Conservation (phyloP, 1,284 basidiomycete species). For the Trichosporon sp. region DNA sequence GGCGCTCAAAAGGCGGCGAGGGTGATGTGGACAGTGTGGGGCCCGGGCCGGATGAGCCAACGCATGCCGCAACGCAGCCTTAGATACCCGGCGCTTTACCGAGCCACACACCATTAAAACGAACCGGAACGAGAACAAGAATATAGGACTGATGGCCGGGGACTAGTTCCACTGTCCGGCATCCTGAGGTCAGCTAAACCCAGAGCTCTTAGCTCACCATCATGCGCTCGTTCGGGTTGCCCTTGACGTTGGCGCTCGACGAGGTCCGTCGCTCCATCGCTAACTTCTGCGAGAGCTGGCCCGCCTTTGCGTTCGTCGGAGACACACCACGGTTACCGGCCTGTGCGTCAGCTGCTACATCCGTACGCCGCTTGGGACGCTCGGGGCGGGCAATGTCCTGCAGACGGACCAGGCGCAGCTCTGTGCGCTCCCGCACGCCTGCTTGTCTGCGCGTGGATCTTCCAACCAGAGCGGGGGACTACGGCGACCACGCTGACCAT, state of each 20-base stretch:
- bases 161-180: slow-evolving; percentile 33
- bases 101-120: background rate
- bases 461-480: background rate
- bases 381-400: background rate
- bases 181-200: slow-evolving; percentile 28
- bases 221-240: slow-evolving; percentile 43
- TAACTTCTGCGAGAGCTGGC: slow-evolving; percentile 51
- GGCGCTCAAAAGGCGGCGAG: too few species aligned
- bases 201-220: slow-evolving; percentile 45
- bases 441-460: background rate
- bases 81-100: background rate
- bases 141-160: background rate
- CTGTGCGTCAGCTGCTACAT: slow-evolving; percentile 35
- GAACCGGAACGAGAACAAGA: background rate
- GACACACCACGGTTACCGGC: slow-evolving; percentile 51
- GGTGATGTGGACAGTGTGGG: background rate
- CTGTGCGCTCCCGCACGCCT: background rate
- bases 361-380: background rate
- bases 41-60: too few species aligned
- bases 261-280: slow-evolving; percentile 40
- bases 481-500: background rate
- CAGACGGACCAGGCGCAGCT: background rate
- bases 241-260: slow-evolving; percentile 24
- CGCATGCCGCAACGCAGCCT: background rate
- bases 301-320: slow-evolving; percentile 49